Evolutionary conservation across 164 flowering plant genomes (phyloP).

Genomic region (Nymphaea thermarum): DNA sequence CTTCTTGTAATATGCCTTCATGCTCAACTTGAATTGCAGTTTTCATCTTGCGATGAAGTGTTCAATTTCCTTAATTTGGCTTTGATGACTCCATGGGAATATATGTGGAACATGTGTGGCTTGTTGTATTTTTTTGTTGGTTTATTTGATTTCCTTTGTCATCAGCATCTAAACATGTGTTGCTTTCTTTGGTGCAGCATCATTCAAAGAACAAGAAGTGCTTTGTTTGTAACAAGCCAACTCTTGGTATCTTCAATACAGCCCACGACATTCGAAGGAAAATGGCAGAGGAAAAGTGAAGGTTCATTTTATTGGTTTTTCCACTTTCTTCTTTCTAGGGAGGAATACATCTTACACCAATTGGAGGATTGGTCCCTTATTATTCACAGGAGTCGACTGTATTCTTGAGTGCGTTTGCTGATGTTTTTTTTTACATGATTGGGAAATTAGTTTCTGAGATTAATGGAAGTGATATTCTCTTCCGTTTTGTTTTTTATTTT

Average conservation of each 20-base stretch:
- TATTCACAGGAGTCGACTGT: background rate
- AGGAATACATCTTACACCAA: no score
- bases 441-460: no score
- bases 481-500: no score
- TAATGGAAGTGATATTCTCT: no score
- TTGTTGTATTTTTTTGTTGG: no score
- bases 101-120: no score
- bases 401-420: no score
- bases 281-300: constrained; percentile 35
- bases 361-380: background rate
- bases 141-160: background rate
- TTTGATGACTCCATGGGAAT: no score
- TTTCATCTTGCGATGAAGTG: background rate
- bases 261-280: constrained; percentile 76
- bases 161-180: constrained; percentile 2
- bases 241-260: constrained; percentile 78
- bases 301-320: background rate
- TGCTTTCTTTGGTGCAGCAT: constrained; percentile 40
- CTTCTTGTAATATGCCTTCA: background rate
- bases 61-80: no score
- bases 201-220: constrained; percentile 88
- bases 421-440: no score
- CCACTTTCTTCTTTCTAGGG: background rate
- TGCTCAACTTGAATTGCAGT: background rate
- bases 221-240: constrained; percentile 80